These are phyloP conservation scores for Salpingoeca rosetta DNA, from an alignment of 78 protist genomes.

Conservation along the genomic window DNA sequence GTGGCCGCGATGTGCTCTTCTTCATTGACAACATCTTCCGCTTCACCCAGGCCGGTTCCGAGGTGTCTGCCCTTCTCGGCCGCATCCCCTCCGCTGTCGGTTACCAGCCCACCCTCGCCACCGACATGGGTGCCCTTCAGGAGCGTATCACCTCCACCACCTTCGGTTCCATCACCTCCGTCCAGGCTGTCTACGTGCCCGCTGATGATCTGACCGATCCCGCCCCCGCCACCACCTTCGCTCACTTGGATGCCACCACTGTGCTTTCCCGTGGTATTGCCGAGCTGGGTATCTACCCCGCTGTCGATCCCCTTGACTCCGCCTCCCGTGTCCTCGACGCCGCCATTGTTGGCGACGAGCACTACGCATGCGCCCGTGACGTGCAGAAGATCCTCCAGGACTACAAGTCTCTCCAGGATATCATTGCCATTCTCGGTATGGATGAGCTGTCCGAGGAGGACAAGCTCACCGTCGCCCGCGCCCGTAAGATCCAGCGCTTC, in stretches of 20 bases:
- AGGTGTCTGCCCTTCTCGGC: conserved; percentile 98
- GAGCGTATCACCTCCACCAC: conserved; percentile 98
- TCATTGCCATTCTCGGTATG: conserved; percentile 98
- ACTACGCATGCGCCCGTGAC: conserved; percentile 81
- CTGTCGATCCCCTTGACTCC: conserved; percentile 97
- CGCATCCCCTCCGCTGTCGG: conserved; percentile 99
- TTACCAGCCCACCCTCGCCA: conserved; percentile 98
- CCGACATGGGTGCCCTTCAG: conserved; percentile 95
- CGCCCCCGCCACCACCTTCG: conserved; percentile 99
- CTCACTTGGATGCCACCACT: conserved; percentile 98
- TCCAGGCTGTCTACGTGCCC: conserved; percentile 98
- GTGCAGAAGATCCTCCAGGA: conserved; percentile 87
- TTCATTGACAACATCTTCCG: conserved; percentile 99
- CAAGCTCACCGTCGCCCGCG: conserved; percentile 90
- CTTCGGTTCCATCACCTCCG: conserved; percentile 97
- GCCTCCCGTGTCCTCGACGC: conserved; percentile 95
- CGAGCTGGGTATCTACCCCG: conserved; percentile 98
- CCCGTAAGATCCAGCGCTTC: conserved; percentile 94
- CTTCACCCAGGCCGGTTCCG: conserved; percentile 99
- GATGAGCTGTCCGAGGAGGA: conserved; percentile 96
- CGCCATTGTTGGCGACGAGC: conserved; percentile 80
- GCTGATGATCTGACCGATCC: conserved; percentile 99
- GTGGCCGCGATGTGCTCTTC: conserved; percentile 96
- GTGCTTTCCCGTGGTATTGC: conserved; percentile 93
- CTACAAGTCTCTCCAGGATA: conserved; percentile 95